Percentiles rank a stretch among this genome's conserved stretches.
Conservation (phyloP, 2,329 filamentous ascomycete genomes). For the Fusarium acutatum region DNA sequence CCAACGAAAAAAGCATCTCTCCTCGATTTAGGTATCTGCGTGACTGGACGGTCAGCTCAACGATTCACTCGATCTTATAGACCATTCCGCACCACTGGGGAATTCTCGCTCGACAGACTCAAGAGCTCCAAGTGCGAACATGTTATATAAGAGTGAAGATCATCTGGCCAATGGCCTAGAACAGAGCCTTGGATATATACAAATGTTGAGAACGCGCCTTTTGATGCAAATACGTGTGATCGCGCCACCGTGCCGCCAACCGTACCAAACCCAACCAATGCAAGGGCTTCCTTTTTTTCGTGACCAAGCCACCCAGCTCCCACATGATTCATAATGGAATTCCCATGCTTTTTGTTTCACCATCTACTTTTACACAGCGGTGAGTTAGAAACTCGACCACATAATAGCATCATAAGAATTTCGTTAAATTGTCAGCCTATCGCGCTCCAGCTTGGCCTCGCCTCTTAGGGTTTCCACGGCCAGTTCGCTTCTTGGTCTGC, state of each 20-base stretch:
- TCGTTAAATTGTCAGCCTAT: constrained; percentile 23
- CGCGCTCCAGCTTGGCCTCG: constrained; percentile 49
- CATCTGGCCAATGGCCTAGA: constrained; percentile 30
- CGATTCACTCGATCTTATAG: background rate
- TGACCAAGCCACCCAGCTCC: constrained; percentile 15
- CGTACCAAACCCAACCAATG: constrained; percentile 28
- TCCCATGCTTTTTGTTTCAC: constrained; percentile 27
- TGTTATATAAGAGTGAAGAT: constrained; percentile 42
- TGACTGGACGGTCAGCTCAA: background rate
- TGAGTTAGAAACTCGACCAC: constrained; percentile 23
- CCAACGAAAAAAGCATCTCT: constrained; percentile 8
- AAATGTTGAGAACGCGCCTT: constrained; percentile 37
- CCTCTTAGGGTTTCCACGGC: constrained; percentile 65
- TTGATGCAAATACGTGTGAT: constrained; percentile 38
- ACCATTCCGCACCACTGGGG: background rate
- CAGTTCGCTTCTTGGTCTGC: constrained; percentile 64
- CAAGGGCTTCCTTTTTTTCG: constrained; percentile 3
- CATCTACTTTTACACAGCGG: constrained; percentile 35
- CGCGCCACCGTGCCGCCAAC: constrained; percentile 17
- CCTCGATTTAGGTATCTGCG: background rate
- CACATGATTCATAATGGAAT: constrained; percentile 30
- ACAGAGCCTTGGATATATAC: constrained; percentile 33
- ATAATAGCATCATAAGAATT: constrained; percentile 19
- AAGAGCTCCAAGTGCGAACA: constrained; percentile 8
- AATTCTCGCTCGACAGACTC: background rate